phyloP scores from a whole-genome alignment of 306 rosid species.

The Cicer chorassanicum region DNA sequence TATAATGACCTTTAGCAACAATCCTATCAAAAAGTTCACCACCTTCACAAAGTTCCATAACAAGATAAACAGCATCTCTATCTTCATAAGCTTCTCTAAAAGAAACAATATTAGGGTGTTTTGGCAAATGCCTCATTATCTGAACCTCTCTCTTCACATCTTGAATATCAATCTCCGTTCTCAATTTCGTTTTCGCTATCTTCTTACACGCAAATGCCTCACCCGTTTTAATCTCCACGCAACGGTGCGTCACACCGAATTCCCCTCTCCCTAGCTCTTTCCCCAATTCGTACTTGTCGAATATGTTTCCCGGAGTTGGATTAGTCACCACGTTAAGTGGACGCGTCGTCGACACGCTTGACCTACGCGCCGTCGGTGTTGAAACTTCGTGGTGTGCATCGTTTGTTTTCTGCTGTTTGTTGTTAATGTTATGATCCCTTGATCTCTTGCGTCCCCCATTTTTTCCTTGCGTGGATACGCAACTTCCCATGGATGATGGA shows the following conservation, averaged over 20 bases:
- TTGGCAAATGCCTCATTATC: slow-evolving; percentile 81
- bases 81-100: slow-evolving; percentile 90
- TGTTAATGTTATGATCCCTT: slow-evolving; percentile 26
- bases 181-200: slow-evolving; percentile 75
- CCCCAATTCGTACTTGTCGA: slow-evolving; percentile 59
- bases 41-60: slow-evolving; percentile 91
- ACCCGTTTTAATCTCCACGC: slow-evolving; percentile 52
- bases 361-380: slow-evolving; percentile 15
- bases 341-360: slow-evolving; percentile 28
- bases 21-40: slow-evolving; percentile 94
- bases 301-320: slow-evolving; percentile 59
- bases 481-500: slow-evolving; percentile 77
- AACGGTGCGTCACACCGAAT: slow-evolving; percentile 74
- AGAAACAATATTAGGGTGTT: slow-evolving; percentile 75
- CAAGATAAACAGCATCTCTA: slow-evolving; percentile 78
- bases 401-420: not conserved
- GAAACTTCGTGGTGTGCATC: not conserved
- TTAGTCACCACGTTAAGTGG: slow-evolving; percentile 47
- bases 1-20: slow-evolving; percentile 81
- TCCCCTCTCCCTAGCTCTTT: slow-evolving; percentile 88
- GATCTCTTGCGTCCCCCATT: slow-evolving; percentile 35
- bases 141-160: slow-evolving; percentile 89
- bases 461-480: slow-evolving; percentile 64
- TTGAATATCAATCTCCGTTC: slow-evolving; percentile 76
- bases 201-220: slow-evolving; percentile 72